A percentile compares a stretch with the other conserved stretches of the same genome.
Evolutionary conservation across 805 yeast genomes (phyloP).

Genomic region (Saccharomycopsis lassenensis): DNA sequence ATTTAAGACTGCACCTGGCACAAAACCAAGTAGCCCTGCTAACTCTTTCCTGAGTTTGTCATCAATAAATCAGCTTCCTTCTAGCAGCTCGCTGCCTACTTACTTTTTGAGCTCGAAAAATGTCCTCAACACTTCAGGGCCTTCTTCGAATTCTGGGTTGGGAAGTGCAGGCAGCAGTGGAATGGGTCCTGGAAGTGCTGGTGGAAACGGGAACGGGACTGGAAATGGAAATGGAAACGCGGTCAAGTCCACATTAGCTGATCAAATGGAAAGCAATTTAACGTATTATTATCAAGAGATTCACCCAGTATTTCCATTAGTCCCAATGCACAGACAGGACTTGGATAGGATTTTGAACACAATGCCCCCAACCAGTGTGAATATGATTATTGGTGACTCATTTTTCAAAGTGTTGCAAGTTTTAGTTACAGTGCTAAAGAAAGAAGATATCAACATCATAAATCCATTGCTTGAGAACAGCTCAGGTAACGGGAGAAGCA

Average conservation of each 20-base stretch:
- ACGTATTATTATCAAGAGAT: conserved; percentile 27
- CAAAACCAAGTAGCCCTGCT: too few relatives aligned
- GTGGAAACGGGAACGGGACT: too few relatives aligned
- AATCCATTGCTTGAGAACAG: too few relatives aligned
- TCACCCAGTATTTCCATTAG: conserved; percentile 31
- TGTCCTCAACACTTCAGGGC: too few relatives aligned
- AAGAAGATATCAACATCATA: conserved; percentile 24
- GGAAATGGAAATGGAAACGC: background rate
- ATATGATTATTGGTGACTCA: conserved; percentile 23
- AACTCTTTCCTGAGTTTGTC: too few relatives aligned
- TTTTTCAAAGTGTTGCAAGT: conserved; percentile 28
- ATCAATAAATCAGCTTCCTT: too few relatives aligned
- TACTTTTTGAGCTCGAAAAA: too few relatives aligned
- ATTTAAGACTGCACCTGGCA: too few relatives aligned
- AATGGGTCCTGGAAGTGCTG: background rate
- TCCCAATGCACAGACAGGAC: conserved; percentile 26
- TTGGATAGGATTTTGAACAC: conserved; percentile 18
- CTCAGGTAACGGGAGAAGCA: background rate
- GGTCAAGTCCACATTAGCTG: conserved; percentile 12
- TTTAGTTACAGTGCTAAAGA: conserved; percentile 26
- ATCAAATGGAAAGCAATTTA: conserved; percentile 23
- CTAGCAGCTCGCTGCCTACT: too few relatives aligned
- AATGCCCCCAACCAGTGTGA: conserved; percentile 19
- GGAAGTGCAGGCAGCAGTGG: too few relatives aligned
- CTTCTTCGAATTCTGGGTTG: too few relatives aligned